These are phyloP conservation scores for Hymenoscyphus albidus DNA, from an alignment of 2,329 filamentous ascomycete species.

Conservation along the genomic window DNA sequence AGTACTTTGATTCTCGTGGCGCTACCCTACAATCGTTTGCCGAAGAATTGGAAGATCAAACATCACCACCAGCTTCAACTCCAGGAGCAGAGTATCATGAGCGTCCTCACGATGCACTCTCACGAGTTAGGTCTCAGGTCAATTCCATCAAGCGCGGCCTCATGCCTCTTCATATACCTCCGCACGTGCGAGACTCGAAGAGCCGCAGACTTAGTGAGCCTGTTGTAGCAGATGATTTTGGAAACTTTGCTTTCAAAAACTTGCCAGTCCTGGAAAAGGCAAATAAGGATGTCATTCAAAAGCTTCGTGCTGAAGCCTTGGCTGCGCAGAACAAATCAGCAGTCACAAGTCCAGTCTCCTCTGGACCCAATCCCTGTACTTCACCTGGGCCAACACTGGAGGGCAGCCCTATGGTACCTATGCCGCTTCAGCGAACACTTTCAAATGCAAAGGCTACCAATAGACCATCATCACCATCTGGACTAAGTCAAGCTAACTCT, in stretches of 20 bases:
- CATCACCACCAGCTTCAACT: conserved; percentile 65
- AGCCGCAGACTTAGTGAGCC: conserved; percentile 88
- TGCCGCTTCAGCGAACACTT: conserved; percentile 74
- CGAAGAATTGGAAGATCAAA: conserved; percentile 89
- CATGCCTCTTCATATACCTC: conserved; percentile 94
- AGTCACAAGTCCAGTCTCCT: conserved; percentile 21
- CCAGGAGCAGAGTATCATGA: conserved; percentile 78
- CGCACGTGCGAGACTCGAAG: conserved; percentile 88
- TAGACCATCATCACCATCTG: conserved; percentile 82
- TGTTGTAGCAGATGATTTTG: conserved; percentile 85
- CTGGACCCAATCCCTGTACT: conserved; percentile 26
- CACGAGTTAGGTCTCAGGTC: conserved; percentile 80
- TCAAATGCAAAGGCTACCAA: conserved; percentile 77
- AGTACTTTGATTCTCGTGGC: conserved; percentile 92
- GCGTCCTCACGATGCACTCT: conserved; percentile 89
- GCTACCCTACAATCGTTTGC: conserved; percentile 89
- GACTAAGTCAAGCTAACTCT: conserved; percentile 72
- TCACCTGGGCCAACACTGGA: conserved; percentile 72
- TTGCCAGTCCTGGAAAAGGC: conserved; percentile 93
- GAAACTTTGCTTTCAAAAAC: conserved; percentile 95
- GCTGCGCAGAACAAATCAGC: conserved; percentile 55
- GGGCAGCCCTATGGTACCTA: conserved; percentile 77
- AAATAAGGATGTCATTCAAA: conserved; percentile 98
- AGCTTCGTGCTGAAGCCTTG: conserved; percentile 86
- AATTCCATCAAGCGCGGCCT: conserved; percentile 84